Conservation (phyloP, 202 grass and related monocot genomes). For the Elaeis oleifera region DNA sequence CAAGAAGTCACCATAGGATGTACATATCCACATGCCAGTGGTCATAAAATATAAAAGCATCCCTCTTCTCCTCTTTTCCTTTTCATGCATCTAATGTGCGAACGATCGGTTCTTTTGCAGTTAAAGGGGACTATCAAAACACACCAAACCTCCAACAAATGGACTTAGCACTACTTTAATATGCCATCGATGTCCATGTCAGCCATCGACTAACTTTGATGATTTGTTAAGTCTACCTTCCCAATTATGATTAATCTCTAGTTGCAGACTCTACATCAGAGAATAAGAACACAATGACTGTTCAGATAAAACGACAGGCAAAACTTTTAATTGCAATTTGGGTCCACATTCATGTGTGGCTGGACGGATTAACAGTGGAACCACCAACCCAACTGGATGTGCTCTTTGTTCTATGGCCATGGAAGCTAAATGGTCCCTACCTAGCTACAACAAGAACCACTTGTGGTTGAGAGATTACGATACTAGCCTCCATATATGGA, state of each 20-base stretch:
- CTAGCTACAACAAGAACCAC: too few species aligned
- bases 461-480: too few species aligned
- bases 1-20: too few species aligned
- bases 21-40: too few species aligned
- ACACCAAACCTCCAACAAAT: slow-evolving; percentile 9
- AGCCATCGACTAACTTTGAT: background rate
- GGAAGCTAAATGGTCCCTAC: background rate
- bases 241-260: background rate
- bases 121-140: slow-evolving; percentile 6
- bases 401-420: background rate
- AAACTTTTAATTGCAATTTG: background rate
- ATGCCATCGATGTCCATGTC: too few species aligned
- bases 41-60: too few species aligned
- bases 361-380: slow-evolving; percentile 1
- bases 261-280: background rate
- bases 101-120: slow-evolving; percentile 7
- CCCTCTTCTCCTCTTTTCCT: too few species aligned
- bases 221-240: too few species aligned
- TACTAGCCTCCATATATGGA: too few species aligned
- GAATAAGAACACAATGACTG: background rate
- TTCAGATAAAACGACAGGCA: background rate
- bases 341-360: slow-evolving; percentile 2
- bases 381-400: background rate
- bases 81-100: background rate
- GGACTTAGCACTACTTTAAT: background rate